These are phyloP conservation scores for Candida easanensis DNA, from an alignment of 805 yeast genomes.

Conservation along the genomic window DNA sequence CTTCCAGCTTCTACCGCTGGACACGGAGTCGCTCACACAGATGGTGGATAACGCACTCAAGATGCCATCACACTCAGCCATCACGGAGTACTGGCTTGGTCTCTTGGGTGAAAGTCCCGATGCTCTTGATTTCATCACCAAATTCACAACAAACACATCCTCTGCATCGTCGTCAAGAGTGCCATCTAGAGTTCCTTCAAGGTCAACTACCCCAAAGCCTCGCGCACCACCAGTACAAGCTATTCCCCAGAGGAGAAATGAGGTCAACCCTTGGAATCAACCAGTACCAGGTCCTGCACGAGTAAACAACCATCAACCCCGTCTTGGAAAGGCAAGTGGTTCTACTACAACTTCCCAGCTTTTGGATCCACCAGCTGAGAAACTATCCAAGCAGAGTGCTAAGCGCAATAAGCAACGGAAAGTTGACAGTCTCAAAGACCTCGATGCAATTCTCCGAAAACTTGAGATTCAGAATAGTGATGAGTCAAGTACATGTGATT, in stretches of 20 bases:
- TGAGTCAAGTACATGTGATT: constrained; percentile 48
- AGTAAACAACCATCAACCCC: constrained; percentile 8
- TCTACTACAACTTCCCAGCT: constrained; percentile 46
- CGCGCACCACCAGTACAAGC: constrained; percentile 1
- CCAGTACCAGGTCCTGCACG: constrained; percentile 2
- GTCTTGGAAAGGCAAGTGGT: constrained; percentile 23
- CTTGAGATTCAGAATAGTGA: constrained; percentile 39
- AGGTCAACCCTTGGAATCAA: constrained; percentile 18
- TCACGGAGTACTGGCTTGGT: constrained; percentile 51
- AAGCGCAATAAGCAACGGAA: constrained; percentile 41
- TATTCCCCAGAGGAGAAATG: constrained; percentile 1
- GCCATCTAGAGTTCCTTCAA: constrained; percentile 3
- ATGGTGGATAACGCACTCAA: constrained; percentile 52
- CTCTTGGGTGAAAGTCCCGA: constrained; percentile 57
- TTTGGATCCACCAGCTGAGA: constrained; percentile 37
- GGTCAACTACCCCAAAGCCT: constrained; percentile 2
- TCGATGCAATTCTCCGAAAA: constrained; percentile 58
- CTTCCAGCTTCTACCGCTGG: constrained; percentile 49
- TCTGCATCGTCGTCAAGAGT: constrained; percentile 1
- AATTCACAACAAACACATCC: constrained; percentile 34
- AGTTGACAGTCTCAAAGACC: constrained; percentile 57
- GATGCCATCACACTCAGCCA: constrained; percentile 44
- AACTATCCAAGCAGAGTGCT: constrained; percentile 29
- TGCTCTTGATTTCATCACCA: constrained; percentile 44
- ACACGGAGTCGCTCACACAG: constrained; percentile 51